Base-by-base conservation (phyloP, 768 basidiomycete genomes). In the Leccinum sublutescens region DNA sequence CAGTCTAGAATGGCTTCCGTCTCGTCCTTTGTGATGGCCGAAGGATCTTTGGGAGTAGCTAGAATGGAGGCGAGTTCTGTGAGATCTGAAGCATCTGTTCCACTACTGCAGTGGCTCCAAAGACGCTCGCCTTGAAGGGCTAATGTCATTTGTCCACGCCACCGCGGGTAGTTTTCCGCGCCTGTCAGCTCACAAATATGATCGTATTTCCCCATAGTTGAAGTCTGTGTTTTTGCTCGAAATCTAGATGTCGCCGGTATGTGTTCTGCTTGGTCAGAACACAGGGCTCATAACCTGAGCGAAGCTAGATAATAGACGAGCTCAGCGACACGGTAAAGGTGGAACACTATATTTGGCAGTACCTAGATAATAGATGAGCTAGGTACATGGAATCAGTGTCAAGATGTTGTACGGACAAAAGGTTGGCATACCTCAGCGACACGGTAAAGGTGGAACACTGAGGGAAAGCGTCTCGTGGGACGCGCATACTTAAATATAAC, bases 141-240 rank as follows among this genome's bases (percentile, higher is more conserved):
- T 0, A 65, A 11, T 0, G 10, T 50, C 10, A 56, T 58, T 6
- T 61, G 55, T 1, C 17, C 10, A 4, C 8, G 0, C 64, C 50
- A 65, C 8, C 45, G 47, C 0, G 17, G 8, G n/a, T 56, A 64
- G 3, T 36, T 61, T 0, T 57, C 56, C 0, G 38, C 7, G 2
- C 63, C 55, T 0, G 17, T 57, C 2, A 64, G 19, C 5, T 64
- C 45, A 2, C 52, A 54, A 10, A 65, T 65, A 10, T 65, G 59
- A n/a, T 65, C 43, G 7, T 47, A 57, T 54, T 65, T 65, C 0
- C 50, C 51, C 57, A 58, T 53, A 1, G 27, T 48, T 15, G 9
- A 48, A 23, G 14, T 21, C 9, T 4, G 4, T 45, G 19, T 8
- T 21, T 45, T 45, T 33, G 33, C 33, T 33, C 4, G 19, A 45